phyloP scores from a whole-genome alignment of 2,329 filamentous ascomycete genomes.

The Penicillium occitanis region DNA sequence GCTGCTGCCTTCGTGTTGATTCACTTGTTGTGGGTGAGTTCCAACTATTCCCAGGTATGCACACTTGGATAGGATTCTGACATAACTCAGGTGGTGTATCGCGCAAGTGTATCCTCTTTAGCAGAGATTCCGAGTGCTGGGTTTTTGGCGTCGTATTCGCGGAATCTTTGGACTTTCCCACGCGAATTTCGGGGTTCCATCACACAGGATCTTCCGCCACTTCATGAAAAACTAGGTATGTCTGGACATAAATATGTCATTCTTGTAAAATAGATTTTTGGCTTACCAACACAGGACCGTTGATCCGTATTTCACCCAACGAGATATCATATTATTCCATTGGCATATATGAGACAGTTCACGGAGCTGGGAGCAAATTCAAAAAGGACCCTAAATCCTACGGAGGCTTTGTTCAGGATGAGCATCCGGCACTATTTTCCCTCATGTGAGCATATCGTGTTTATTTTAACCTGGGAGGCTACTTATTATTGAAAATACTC shows the following conservation, averaged over 20 bases:
- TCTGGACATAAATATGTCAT: too few relatives aligned
- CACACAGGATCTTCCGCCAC: background rate
- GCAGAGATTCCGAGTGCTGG: constrained; percentile 3
- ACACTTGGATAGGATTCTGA: background rate
- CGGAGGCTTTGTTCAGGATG: constrained; percentile 9
- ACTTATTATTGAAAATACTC: background rate
- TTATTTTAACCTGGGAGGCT: too few relatives aligned
- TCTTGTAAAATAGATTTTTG: too few relatives aligned
- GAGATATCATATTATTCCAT: constrained; percentile 12
- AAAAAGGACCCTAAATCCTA: constrained; percentile 9
- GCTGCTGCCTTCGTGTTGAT: background rate
- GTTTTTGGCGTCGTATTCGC: background rate
- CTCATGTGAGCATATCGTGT: background rate
- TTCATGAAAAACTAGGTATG: constrained; percentile 7
- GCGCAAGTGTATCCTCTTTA: background rate
- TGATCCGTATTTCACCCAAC: background rate
- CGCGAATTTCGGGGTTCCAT: background rate
- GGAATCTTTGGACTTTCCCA: background rate
- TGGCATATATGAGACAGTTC: background rate
- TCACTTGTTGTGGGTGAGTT: background rate
- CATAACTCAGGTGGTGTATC: background rate
- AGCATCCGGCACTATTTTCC: constrained; percentile 7
- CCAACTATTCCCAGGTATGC: background rate
- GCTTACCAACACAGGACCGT: background rate
- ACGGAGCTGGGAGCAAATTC: constrained; percentile 3